phyloP scores from a whole-genome alignment of 108 stramenopile genomes.

The Cyclotella sp. region DNA sequence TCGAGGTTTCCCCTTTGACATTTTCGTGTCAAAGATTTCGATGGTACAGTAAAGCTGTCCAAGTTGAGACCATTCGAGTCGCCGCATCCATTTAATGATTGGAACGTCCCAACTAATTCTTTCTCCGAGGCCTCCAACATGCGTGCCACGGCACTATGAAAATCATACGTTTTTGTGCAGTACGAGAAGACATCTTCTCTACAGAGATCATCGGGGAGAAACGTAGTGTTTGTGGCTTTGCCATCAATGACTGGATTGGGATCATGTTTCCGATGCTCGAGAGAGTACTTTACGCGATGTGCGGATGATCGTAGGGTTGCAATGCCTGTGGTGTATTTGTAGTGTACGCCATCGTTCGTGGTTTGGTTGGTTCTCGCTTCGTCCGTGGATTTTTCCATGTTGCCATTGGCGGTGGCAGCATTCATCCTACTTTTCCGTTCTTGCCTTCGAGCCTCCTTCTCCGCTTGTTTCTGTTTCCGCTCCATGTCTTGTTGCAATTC shows the following conservation, averaged over 20 bases:
- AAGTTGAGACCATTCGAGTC: conserved; percentile 19
- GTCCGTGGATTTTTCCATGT: not conserved
- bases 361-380: no score
- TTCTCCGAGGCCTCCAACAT: conserved; percentile 64
- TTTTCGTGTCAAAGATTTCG: conserved; percentile 59
- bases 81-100: conserved; percentile 6
- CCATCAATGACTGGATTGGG: conserved; percentile 70
- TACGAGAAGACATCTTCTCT: conserved; percentile 61
- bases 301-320: conserved; percentile 82
- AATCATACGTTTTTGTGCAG: conserved; percentile 55
- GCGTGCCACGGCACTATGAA: conserved; percentile 51
- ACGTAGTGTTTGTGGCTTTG: conserved; percentile 63
- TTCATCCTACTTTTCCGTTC: conserved; percentile 28
- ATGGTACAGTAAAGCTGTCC: conserved; percentile 78
- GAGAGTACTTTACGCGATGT: conserved; percentile 80
- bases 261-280: conserved; percentile 69
- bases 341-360: conserved; percentile 36
- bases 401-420: conserved; percentile 10
- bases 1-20: conserved; percentile 75
- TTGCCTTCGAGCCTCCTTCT: conserved; percentile 37
- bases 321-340: conserved; percentile 76
- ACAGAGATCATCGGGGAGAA: conserved; percentile 62
- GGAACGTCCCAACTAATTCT: conserved; percentile 62
- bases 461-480: conserved; percentile 21
- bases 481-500: conserved; percentile 22